A percentile compares a stretch with the other conserved stretches of the same genome.
Evolutionary conservation across 2,329 filamentous ascomycete species (phyloP).

Genomic region (Pseudogymnoascus sp.): DNA sequence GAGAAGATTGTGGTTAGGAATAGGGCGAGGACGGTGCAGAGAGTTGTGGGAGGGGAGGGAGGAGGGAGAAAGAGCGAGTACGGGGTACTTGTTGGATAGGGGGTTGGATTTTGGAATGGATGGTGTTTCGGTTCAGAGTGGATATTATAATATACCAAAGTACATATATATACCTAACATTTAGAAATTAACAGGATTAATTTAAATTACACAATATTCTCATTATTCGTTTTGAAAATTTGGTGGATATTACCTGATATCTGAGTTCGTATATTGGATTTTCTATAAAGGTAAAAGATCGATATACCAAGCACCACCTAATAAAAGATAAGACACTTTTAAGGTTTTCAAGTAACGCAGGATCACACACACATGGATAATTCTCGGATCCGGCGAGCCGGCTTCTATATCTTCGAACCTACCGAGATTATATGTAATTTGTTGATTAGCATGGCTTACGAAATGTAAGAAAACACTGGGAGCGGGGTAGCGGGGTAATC

Average conservation of each 20-base stretch:
- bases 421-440: not conserved
- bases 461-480: not conserved
- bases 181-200: slow-evolving; percentile 2
- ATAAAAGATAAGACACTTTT: not conserved
- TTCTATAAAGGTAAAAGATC: too few species aligned
- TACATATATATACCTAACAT: not conserved
- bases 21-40: not conserved
- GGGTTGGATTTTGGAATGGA: not conserved
- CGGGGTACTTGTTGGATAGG: not conserved
- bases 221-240: not conserved
- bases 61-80: not conserved
- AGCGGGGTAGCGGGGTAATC: not conserved
- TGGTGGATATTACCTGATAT: not conserved
- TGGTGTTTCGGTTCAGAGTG: not conserved
- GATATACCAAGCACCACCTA: too few species aligned
- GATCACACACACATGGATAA: not conserved
- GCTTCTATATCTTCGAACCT: not conserved
- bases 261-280: too few species aligned
- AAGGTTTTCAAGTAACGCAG: not conserved
- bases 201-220: not conserved
- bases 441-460: not conserved
- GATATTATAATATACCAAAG: not conserved
- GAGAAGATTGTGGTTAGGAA: not conserved
- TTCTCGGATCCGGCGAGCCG: not conserved
- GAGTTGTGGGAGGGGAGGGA: not conserved